Conservation (phyloP, 352 stramenopile species). For the Globisporangium spiculum region DNA sequence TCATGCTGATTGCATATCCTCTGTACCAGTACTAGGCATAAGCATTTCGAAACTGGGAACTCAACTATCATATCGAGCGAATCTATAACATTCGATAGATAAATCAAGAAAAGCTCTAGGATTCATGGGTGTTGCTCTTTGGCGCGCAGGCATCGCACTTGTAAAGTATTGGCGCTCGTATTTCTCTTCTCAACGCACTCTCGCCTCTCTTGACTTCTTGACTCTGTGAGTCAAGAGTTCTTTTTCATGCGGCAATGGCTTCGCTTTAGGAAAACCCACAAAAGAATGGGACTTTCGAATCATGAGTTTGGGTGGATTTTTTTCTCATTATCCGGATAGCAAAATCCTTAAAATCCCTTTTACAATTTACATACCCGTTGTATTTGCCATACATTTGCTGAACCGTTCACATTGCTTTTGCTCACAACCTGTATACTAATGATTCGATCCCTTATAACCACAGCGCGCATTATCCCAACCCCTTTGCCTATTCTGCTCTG, state of each 20-base stretch:
- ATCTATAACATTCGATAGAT: background rate
- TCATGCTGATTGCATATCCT: background rate
- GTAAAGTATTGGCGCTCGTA: background rate
- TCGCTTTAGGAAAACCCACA: conserved; percentile 4
- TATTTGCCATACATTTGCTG: no score
- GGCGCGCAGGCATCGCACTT: no score
- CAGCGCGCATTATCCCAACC: no score
- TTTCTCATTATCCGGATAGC: background rate
- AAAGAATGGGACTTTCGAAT: background rate
- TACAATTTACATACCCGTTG: no score
- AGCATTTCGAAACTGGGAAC: background rate
- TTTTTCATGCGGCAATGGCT: conserved; percentile 4
- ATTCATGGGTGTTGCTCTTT: no score
- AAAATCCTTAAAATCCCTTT: no score
- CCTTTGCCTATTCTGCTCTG: no score
- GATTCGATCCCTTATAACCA: no score
- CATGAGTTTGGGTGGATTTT: conserved; percentile 8
- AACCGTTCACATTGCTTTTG: no score
- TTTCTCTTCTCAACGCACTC: background rate
- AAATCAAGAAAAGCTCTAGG: background rate
- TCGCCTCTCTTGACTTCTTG: no score
- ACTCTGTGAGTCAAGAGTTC: background rate
- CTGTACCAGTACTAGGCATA: background rate
- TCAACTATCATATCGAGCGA: background rate
- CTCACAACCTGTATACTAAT: no score